Evolutionary conservation across 352 stramenopile species (phyloP), one percentile per base, ranked within the genome.

Genomic region (Phytophthora tubulina): DNA sequence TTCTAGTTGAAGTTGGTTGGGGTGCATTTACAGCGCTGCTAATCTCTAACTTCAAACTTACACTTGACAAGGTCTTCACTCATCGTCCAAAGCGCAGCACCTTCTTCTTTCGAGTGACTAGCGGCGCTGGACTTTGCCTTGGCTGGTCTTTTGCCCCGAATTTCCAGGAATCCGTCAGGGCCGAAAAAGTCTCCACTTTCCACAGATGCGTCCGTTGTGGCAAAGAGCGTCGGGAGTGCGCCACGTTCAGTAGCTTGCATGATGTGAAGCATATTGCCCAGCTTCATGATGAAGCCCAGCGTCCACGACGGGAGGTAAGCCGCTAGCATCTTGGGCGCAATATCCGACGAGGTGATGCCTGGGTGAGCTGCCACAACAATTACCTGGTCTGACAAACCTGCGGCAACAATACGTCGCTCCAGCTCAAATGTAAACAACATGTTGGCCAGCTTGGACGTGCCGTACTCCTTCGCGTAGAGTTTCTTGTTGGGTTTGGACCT

Each of bases 361-460:
- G 70, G 74, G 27, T 81, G 74, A 11, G 70, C 74, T 2, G 71
- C 78, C 30, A 89, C 66, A 5, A 68, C 72, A 11, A 84, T 17
- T 21, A 89, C 67, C 9, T 71, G 55, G 31, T 58, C 58, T 1
- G 45, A 30, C 38, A 84, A 31, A 6, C 74, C 78, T 1, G 65
- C 69, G 0, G 57, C 48, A 11, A 33, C 48, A 35, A 87, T 51
- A 14, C 80, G 75, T 33, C 80, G 72, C 7, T 80, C n/a, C 15
- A 87, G 38, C 33, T 87, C 80, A 53, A 77, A 82, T 9, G 77
- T 83, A 52, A 87, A 87, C 17, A 87, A 57, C 53, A 87, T 35
- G 11, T 82, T 85, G 7, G 72, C 62, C 30, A 87, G 49, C 65
- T 87, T 86, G 35, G 82, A 88, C 35, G 64, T 75, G 53, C 52